phyloP scores from a whole-genome alignment of 2,329 filamentous ascomycete genomes.

The Xylariaceae sp. region DNA sequence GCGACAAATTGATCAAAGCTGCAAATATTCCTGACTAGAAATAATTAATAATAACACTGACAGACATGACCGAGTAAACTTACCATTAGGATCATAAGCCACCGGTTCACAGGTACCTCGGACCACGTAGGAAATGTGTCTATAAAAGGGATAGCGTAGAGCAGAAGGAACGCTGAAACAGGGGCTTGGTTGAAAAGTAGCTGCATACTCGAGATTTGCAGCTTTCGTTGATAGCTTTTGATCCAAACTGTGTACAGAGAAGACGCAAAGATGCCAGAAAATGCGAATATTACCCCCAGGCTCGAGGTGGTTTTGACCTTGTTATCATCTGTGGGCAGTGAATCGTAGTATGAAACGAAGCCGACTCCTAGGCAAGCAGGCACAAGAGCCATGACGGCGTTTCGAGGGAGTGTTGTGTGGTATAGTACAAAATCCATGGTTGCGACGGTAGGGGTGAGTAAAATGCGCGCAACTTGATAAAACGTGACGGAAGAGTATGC shows the following conservation, averaged over 20 bases:
- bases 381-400: slow-evolving; percentile 60
- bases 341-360: slow-evolving; percentile 72
- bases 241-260: slow-evolving; percentile 75
- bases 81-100: slow-evolving; percentile 66
- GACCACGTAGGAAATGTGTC: slow-evolving; percentile 66
- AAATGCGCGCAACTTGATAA: slow-evolving; percentile 71
- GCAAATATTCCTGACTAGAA: slow-evolving; percentile 66
- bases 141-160: slow-evolving; percentile 70
- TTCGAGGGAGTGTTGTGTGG: slow-evolving; percentile 58
- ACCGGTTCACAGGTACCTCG: slow-evolving; percentile 56
- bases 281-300: slow-evolving; percentile 68
- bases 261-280: slow-evolving; percentile 67
- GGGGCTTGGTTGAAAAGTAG: slow-evolving; percentile 72
- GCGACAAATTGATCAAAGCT: slow-evolving; percentile 68
- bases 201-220: slow-evolving; percentile 72
- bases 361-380: slow-evolving; percentile 69
- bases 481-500: slow-evolving; percentile 72
- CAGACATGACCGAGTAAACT: slow-evolving; percentile 30
- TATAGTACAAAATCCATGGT: slow-evolving; percentile 69
- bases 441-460: slow-evolving; percentile 69
- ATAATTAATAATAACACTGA: slow-evolving; percentile 30
- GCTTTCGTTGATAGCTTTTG: slow-evolving; percentile 67
- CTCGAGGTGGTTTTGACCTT: slow-evolving; percentile 61
- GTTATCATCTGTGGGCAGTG: slow-evolving; percentile 54
- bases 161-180: slow-evolving; percentile 64